Conservation (phyloP, 208 protist species). For the Trichomonas vaginalis region DNA sequence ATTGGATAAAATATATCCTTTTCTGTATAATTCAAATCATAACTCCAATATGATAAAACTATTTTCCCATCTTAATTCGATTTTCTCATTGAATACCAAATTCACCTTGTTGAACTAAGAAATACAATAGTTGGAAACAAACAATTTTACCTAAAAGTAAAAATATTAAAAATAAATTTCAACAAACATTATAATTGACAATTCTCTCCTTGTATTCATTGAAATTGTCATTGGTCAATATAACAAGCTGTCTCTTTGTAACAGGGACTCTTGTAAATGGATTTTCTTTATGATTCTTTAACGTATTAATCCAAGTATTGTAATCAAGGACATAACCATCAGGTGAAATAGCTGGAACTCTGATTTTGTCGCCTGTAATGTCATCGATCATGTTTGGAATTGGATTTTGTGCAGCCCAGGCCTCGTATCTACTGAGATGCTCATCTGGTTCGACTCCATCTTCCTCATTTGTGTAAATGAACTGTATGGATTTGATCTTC, state of each 20-base stretch:
- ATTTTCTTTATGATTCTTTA: not conserved
- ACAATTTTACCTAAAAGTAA: too few species aligned
- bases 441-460: not conserved
- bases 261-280: not conserved
- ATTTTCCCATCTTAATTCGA: too few species aligned
- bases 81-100: too few species aligned
- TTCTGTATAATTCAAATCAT: too few species aligned
- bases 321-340: conserved; percentile 10
- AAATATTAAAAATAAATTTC: too few species aligned
- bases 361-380: not conserved
- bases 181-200: not conserved
- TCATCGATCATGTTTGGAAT: not conserved
- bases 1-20: too few species aligned
- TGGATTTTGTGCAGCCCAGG: not conserved
- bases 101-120: too few species aligned
- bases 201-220: not conserved
- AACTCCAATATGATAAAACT: too few species aligned
- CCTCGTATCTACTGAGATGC: not conserved
- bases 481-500: not conserved
- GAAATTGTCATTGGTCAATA: not conserved
- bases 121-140: too few species aligned
- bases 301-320: not conserved
- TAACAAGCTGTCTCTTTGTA: not conserved
- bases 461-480: not conserved
- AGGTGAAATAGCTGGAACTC: not conserved